These are phyloP conservation scores for Neurospora sp. DNA, from an alignment of 495 filamentous ascomycete species.

Conservation along the genomic window DNA sequence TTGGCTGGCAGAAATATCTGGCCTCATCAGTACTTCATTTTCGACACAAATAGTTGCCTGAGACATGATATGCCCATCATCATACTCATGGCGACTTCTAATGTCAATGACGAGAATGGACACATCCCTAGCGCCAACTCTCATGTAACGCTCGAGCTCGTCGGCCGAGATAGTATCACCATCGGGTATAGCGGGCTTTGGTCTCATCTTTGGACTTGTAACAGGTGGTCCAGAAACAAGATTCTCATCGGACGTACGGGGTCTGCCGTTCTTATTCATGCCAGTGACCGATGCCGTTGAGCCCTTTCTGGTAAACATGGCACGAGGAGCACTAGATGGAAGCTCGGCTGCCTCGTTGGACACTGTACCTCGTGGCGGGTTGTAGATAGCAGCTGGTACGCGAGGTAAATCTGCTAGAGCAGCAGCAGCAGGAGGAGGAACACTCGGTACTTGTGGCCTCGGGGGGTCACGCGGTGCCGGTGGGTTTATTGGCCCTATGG, in stretches of 20 bases:
- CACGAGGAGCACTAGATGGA: conserved; percentile 36
- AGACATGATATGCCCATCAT: conserved; percentile 77
- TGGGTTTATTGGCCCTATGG: neutral
- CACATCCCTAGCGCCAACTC: conserved; percentile 32
- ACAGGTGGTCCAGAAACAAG: conserved; percentile 21
- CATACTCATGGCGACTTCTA: conserved; percentile 69
- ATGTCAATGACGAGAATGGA: conserved; percentile 79
- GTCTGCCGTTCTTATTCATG: conserved; percentile 5
- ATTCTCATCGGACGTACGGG: conserved; percentile 15
- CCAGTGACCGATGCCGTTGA: conserved; percentile 29
- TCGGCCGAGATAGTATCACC: conserved; percentile 55
- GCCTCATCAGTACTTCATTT: conserved; percentile 58
- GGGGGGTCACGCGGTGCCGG: conserved; percentile 43
- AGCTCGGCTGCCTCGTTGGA: conserved; percentile 41
- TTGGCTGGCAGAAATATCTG: conserved; percentile 76
- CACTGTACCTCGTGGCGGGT: conserved; percentile 52
- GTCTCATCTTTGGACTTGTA: conserved; percentile 10
- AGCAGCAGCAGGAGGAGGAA: conserved; percentile 37
- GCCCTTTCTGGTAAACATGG: conserved; percentile 38
- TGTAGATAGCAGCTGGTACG: conserved; percentile 78
- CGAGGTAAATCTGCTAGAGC: conserved; percentile 51
- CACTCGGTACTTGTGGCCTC: conserved; percentile 48
- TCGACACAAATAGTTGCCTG: conserved; percentile 82
- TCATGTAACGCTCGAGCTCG: conserved; percentile 54
- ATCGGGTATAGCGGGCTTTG: conserved; percentile 37